Percentiles rank a stretch among this genome's conserved stretches.
Conservation (phyloP, 2,329 filamentous ascomycete genomes). For the Tolypocladium album region DNA sequence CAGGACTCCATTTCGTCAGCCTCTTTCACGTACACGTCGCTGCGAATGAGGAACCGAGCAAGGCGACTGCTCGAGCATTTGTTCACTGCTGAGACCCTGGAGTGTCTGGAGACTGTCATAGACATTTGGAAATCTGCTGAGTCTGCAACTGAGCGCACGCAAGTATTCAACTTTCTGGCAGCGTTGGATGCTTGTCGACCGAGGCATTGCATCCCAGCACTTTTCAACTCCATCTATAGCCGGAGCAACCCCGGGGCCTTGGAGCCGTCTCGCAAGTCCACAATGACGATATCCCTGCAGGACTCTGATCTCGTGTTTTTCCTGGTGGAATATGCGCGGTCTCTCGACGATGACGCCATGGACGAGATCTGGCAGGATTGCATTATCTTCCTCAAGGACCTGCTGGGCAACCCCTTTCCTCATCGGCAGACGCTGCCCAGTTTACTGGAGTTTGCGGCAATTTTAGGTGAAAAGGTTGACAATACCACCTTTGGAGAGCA, state of each 20-base stretch:
- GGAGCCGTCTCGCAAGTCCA: constrained; percentile 73
- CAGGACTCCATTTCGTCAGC: constrained; percentile 61
- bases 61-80: constrained; percentile 83
- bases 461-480: constrained; percentile 89
- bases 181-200: constrained; percentile 86
- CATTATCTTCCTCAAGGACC: constrained; percentile 78
- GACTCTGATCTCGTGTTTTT: constrained; percentile 83
- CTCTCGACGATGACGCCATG: constrained; percentile 91
- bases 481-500: constrained; percentile 97
- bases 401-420: constrained; percentile 87
- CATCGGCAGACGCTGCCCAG: constrained; percentile 83
- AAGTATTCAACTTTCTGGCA: constrained; percentile 78
- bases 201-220: constrained; percentile 81
- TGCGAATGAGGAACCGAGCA: constrained; percentile 83
- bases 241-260: constrained; percentile 76
- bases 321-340: constrained; percentile 78
- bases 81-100: constrained; percentile 82
- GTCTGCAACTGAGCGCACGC: constrained; percentile 37
- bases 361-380: constrained; percentile 98
- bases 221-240: constrained; percentile 95
- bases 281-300: constrained; percentile 72
- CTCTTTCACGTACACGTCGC: constrained; percentile 82
- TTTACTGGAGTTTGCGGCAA: constrained; percentile 78
- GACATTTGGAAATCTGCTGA: constrained; percentile 62
- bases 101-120: constrained; percentile 86